Evolutionary conservation across 2,329 filamentous ascomycete genomes (phyloP).

Genomic region (Botrytis paeoniae): DNA sequence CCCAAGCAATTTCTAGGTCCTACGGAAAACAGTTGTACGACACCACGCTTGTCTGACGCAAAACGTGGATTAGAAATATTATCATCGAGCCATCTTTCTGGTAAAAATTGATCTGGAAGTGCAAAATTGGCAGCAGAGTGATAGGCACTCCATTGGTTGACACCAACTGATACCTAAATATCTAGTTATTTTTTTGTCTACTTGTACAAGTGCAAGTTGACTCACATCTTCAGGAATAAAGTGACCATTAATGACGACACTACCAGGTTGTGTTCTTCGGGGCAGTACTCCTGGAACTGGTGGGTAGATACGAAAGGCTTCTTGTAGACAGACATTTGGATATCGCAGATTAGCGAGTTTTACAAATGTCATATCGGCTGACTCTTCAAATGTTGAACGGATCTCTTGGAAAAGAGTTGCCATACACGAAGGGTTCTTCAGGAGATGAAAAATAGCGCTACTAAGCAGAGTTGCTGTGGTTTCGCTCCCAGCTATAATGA

Average conservation of each 20-base stretch:
- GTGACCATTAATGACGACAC: not conserved
- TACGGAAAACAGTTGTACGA: not conserved
- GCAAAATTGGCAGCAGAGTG: not conserved
- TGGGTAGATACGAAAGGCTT: not conserved
- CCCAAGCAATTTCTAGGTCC: not conserved
- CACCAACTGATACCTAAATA: not conserved
- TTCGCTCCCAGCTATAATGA: not conserved
- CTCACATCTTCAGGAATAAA: not conserved
- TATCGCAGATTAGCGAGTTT: not conserved
- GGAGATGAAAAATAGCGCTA: not conserved
- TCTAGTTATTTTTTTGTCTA: not conserved
- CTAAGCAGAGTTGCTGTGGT: not conserved
- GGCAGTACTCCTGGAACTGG: not conserved
- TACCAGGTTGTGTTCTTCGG: not conserved
- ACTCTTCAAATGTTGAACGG: not conserved
- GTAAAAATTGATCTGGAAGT: not conserved
- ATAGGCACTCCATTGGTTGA: not conserved
- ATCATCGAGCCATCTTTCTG: not conserved
- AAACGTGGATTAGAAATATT: not conserved
- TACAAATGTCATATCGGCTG: not conserved
- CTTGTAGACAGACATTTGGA: not conserved
- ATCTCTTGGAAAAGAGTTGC: not conserved
- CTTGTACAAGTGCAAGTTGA: not conserved
- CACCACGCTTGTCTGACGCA: not conserved
- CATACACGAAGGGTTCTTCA: not conserved